These are phyloP conservation scores for Coemansia sp. DNA, from an alignment of 192 early-diverging fungal species.

Conservation along the genomic window DNA sequence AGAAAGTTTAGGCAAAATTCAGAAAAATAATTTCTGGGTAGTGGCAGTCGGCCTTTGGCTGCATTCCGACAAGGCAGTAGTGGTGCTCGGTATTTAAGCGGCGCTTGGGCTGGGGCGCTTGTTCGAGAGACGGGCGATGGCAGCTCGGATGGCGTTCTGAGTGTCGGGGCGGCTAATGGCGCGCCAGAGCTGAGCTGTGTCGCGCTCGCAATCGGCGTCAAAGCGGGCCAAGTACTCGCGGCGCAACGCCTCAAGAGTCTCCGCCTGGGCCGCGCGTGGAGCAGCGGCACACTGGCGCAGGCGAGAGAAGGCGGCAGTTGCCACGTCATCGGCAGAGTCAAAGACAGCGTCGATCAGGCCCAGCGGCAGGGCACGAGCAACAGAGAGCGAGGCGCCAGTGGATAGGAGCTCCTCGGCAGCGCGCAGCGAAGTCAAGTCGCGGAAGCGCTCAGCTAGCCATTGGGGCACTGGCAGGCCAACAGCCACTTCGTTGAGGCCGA, in stretches of 20 bases:
- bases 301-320: constrained; percentile 10
- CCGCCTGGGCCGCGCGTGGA: constrained; percentile 18
- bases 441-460: constrained; percentile 45
- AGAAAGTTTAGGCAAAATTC: background rate
- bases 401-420: constrained; percentile 37
- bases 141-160: constrained; percentile 13
- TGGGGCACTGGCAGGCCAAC: constrained; percentile 46
- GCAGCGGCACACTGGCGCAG: constrained; percentile 11
- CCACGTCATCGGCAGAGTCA: constrained; percentile 11
- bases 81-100: background rate
- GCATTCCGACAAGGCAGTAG: constrained; percentile 4
- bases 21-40: background rate
- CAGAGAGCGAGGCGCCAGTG: constrained; percentile 21
- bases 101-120: background rate
- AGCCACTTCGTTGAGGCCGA: constrained; percentile 49
- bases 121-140: background rate
- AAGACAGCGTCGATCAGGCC: constrained; percentile 33
- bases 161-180: constrained; percentile 23
- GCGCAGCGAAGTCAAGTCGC: constrained; percentile 29
- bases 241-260: constrained; percentile 22
- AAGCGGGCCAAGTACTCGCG: constrained; percentile 24
- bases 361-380: constrained; percentile 9
- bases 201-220: constrained; percentile 25
- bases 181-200: constrained; percentile 28
- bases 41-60: background rate